phyloP scores from a whole-genome alignment of 78 protist species.

The Bigelowiella natans region DNA sequence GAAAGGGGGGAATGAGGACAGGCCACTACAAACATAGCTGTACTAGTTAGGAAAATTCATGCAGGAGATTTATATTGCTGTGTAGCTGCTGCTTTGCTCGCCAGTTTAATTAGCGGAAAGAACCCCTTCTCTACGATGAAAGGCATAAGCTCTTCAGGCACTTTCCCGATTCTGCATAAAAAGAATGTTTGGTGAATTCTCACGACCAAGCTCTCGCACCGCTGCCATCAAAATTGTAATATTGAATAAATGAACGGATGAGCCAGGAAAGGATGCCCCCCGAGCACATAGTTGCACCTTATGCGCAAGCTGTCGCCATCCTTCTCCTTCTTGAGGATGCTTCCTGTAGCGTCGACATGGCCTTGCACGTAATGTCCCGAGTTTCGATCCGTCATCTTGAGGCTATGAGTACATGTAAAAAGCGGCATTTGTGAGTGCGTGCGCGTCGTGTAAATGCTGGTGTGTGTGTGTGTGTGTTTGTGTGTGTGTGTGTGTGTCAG shows the following conservation, averaged over 20 bases:
- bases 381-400: background rate
- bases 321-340: background rate
- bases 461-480: too few species aligned
- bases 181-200: background rate
- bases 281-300: too few species aligned
- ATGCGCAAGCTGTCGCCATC: background rate
- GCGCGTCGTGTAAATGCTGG: too few species aligned
- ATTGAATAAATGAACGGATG: too few species aligned
- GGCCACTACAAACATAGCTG: background rate
- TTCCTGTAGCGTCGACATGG: background rate
- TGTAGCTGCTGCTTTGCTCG: too few species aligned
- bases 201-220: background rate
- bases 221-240: too few species aligned
- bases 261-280: too few species aligned
- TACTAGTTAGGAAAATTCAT: background rate
- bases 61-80: too few species aligned
- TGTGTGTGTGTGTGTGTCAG: background rate
- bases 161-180: background rate
- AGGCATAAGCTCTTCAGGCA: background rate
- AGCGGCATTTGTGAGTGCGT: too few species aligned
- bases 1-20: background rate
- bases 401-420: too few species aligned
- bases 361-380: background rate
- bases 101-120: too few species aligned
- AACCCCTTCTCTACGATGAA: background rate